Base-by-base conservation (phyloP, 1,284 basidiomycete species). In the Ceratobasidium sp. region DNA sequence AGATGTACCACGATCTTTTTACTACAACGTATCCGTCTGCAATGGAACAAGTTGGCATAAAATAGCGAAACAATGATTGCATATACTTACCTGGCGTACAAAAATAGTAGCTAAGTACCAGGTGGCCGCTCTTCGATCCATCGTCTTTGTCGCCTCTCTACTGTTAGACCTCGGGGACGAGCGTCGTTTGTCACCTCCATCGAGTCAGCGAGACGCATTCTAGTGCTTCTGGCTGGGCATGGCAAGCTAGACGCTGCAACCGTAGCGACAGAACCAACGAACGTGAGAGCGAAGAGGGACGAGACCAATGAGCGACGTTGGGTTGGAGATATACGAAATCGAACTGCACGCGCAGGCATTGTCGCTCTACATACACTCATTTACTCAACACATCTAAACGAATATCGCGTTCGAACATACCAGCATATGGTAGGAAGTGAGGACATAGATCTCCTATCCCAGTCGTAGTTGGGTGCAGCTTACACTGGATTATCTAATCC, bases 221-320 rank as follows among this genome's bases (percentile, higher is more conserved):
- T 66, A 23, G 73, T 60, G 33, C 68, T 79, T 39, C 63, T 77
- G 18, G 90, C 93, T 10, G 94, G 94, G 82, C 94, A 95, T 79
- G 94, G 93, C 55, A 95, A 86, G 82, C 89, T 90, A 26, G 93
- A 94, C 28, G 92, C 92, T 6, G 93, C 92, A n/a, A 95, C 94
- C 66, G 94, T 95, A 80, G 93, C 80, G 78, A 95, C 88, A 26
- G 93, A 89, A 26, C 92, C 93, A 83, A 94, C 86, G 84, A 93
- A 94, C 2, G 94, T 95, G 82, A 93, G 85, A 81, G 89, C 91
- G 84, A 95, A 95, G 80, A 95, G 90, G 53, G 92, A 90, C 23
- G 94, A 92, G 81, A 94, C 88, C 86, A 94, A 89, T 81, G 89
- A 90, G 83, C 93, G 93, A 77, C 90, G 91, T 84, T 90, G 91